phyloP scores from a whole-genome alignment of 1,284 basidiomycete species.

The Retiboletus fuscus region DNA sequence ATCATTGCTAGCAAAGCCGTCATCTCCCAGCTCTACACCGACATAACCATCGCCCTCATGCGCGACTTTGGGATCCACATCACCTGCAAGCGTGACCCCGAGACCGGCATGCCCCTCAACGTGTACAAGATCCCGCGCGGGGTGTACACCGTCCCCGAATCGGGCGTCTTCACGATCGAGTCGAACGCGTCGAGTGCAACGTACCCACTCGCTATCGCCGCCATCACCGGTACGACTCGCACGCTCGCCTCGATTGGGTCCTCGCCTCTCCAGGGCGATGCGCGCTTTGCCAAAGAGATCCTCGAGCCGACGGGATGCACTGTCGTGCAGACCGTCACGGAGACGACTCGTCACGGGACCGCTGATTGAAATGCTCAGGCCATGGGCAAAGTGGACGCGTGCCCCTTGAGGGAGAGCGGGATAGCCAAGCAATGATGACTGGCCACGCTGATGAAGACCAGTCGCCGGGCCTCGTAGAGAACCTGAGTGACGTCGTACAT shows the following conservation, averaged over 20 bases:
- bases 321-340: conserved; percentile 88
- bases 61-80: conserved; percentile 90
- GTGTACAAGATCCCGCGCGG: conserved; percentile 91
- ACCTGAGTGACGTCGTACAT: no score
- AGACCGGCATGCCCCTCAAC: conserved; percentile 75
- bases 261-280: conserved; percentile 94
- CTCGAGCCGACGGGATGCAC: conserved; percentile 95
- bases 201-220: conserved; percentile 96
- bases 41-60: conserved; percentile 99
- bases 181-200: conserved; percentile 96
- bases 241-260: conserved; percentile 94
- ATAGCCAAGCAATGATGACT: no score
- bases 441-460: no score
- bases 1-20: conserved; percentile 81
- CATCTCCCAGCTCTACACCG: conserved; percentile 99
- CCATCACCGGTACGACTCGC: conserved; percentile 94
- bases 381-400: conserved; percentile 77
- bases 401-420: no score
- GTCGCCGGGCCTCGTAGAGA: no score
- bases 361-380: conserved; percentile 78
- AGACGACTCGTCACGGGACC: conserved; percentile 96
- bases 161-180: conserved; percentile 86
- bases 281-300: conserved; percentile 93
- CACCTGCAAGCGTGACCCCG: conserved; percentile 72
- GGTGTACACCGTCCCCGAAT: conserved; percentile 80